Base-by-base conservation (phyloP, 1,139 yeast species). In the Arxiozyma heterogenica region DNA sequence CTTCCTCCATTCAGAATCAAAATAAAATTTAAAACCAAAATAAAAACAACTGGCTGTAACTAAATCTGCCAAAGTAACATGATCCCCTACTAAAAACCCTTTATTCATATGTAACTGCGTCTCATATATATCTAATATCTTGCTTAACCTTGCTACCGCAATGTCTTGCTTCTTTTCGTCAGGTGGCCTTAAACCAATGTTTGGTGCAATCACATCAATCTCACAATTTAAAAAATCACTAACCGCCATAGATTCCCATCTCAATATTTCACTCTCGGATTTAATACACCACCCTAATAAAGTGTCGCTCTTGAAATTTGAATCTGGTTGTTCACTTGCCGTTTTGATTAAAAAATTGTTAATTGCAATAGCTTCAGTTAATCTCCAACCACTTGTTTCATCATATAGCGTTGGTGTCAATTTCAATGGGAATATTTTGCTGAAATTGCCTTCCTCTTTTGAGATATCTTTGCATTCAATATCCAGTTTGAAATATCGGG, bases 61-160 rank as follows among this genome's bases (percentile, higher is more conserved):
- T 64, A 86, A 70, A 75, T 90, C 96, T 68, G 96, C 96, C 60
- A 83, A 71, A 55, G 95, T 77, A 66, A 85, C 66, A 77, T 93
- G 82, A 78, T 89, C 95, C 70, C 53, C 49, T 12, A 94, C 93
- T 66, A 85, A 95, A 68, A 89, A 82, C 78, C 78, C 89, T 60
- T 95, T 86, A 82, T 77, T 79, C 69, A 81, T 78, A 61, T 76
- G 68, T 67, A 89, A 80, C 76, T 86, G 80, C 51, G 73, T 67
- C 75, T 84, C 90, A 58, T 76, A 71, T 56, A 81, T 64, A 54
- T 71, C 65, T 58, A 75, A 71, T 57, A 75, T 63, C 50, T 61
- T 62, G 54, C 74, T 77, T 53, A 77, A 61, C 54, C 66, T 65
- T 41, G 63, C 76, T 27, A 58, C 58, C 57, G 75, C 75, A 51